Base-by-base conservation (phyloP, 176 grass and related monocot species). In the Eleusine coracana region DNA sequence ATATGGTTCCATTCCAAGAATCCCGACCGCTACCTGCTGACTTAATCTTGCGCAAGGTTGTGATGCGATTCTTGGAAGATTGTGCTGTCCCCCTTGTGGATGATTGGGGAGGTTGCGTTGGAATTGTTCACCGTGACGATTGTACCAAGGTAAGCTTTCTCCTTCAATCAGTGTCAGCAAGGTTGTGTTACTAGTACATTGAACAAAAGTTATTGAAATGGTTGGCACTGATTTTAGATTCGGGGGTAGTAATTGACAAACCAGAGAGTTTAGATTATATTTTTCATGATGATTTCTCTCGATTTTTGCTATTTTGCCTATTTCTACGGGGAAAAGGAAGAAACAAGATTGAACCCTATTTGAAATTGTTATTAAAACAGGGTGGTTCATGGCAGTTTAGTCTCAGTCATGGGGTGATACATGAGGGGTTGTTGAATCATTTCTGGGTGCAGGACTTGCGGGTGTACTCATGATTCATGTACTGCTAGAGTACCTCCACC, bases 1-100 rank as follows among this genome's bases (percentile, higher is more conserved):
- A 95, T 76, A 95, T 98, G 96, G 78, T 89, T 77, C 66, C 89
- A n/a, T 95, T 98, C 90, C 76, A 80, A 76, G 93, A 98, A 82
- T 81, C 83, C 51, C 77, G 40, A 36, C 93, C 87, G 37, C 84
- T 98, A 75, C 73, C 50, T 80, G 88, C 82, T 67, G 88, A 80
- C 58, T 17, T 90, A 82, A 93, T 85, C 3, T 84, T 88, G 83
- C 77, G 67, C 61, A 82, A 90, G 28, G 96, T 66, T 85, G 74
- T 82, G 16, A 90, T 98, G 91, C 91, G 89, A 51, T 98, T 98
- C 82, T 83, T 90, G 39, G 72, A 88, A 44, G 91, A 95, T 75
- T 58, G 41, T 46, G 91, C 54, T 51, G 77, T 98, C 91, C 93
- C 89, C 51, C 82, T 92, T 78, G 84, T 88, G 61, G 93, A 98